Evolutionary conservation across 1,139 yeast species (phyloP).

Genomic region (Yamadazyma mexicana): DNA sequence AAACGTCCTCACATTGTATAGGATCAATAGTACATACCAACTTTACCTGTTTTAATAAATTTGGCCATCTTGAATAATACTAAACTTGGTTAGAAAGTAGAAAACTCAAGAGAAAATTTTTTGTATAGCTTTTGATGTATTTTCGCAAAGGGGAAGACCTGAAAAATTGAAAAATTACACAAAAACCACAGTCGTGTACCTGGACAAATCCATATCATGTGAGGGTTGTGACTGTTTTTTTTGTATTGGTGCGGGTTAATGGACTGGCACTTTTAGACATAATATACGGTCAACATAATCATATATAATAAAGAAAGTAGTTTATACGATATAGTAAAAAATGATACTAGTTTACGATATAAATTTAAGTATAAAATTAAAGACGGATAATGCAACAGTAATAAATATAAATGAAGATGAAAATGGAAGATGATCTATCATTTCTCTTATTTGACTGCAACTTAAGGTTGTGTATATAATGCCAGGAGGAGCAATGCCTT

Average conservation of each 20-base stretch:
- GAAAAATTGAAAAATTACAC: slow-evolving; percentile 14
- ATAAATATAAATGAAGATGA: too few species aligned
- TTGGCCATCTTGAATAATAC: slow-evolving; percentile 69
- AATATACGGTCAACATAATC: too few species aligned
- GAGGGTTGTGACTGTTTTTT: slow-evolving; percentile 14
- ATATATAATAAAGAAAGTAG: too few species aligned
- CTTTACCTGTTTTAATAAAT: slow-evolving; percentile 99
- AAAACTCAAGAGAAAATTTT: slow-evolving; percentile 15
- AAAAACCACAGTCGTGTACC: slow-evolving; percentile 5
- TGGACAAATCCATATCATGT: slow-evolving; percentile 6
- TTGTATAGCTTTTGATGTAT: slow-evolving; percentile 6
- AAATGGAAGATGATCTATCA: too few species aligned
- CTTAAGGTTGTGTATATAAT: too few species aligned
- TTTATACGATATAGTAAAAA: too few species aligned
- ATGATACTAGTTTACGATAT: too few species aligned
- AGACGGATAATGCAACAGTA: too few species aligned
- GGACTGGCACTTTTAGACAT: too few species aligned
- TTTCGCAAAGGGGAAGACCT: slow-evolving; percentile 6
- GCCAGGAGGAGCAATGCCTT: too few species aligned
- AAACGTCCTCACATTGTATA: background rate
- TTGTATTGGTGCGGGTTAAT: background rate
- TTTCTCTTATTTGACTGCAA: too few species aligned
- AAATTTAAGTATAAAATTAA: too few species aligned
- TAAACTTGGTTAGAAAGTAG: slow-evolving; percentile 13
- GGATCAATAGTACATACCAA: slow-evolving; percentile 65